phyloP scores from a whole-genome alignment of 2,329 filamentous ascomycete species.

The Pyrenophora tritici-repentis region DNA sequence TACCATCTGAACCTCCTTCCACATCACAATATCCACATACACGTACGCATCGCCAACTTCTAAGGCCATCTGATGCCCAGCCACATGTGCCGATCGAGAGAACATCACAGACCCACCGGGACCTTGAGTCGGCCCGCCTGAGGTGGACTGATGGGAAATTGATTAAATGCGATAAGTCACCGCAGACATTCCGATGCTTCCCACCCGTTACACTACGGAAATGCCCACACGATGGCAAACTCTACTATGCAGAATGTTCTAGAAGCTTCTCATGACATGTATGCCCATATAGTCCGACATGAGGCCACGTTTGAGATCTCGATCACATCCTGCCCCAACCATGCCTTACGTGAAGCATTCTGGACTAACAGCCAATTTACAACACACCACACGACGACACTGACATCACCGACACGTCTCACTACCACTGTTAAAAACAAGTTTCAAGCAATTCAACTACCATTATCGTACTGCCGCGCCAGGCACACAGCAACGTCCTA shows the following conservation, averaged over 20 bases:
- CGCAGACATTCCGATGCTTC: not conserved
- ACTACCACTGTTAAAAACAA: not conserved
- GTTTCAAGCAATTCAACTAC: conserved; percentile 9
- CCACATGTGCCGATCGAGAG: not conserved
- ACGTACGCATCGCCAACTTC: not conserved
- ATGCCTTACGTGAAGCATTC: too few relatives aligned
- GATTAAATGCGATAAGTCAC: conserved; percentile 3
- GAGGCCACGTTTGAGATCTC: too few relatives aligned
- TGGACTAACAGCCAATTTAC: too few relatives aligned
- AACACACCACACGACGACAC: too few relatives aligned
- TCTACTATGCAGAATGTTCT: too few relatives aligned
- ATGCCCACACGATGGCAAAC: too few relatives aligned
- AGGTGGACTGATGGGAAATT: conserved; percentile 16
- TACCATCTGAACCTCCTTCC: not conserved
- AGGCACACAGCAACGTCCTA: conserved; percentile 8
- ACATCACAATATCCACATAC: not conserved
- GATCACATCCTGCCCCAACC: too few relatives aligned
- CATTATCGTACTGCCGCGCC: conserved; percentile 13
- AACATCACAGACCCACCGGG: too few relatives aligned
- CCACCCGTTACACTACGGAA: not conserved
- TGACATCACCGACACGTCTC: not conserved
- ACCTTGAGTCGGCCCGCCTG: conserved; percentile 1
- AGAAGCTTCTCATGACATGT: too few relatives aligned
- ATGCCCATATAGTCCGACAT: too few relatives aligned
- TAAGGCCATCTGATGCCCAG: not conserved